phyloP scores from a whole-genome alignment of 305 asterid genomes.

The Caryopteris hybrid region DNA sequence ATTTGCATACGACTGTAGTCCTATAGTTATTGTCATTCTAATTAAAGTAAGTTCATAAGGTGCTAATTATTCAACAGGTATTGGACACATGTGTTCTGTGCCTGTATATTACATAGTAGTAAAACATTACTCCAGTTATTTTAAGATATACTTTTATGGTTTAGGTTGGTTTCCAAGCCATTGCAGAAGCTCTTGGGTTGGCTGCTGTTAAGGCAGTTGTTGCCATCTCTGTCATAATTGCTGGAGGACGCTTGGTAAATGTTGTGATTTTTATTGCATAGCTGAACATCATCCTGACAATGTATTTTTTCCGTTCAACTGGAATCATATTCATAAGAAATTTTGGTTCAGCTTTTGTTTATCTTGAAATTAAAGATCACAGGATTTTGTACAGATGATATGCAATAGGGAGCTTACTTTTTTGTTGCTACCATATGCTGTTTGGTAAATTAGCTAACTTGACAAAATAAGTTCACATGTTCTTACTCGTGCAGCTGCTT shows the following conservation, averaged over 20 bases:
- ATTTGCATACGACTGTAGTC: not conserved
- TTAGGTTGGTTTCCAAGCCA: slow-evolving; percentile 90
- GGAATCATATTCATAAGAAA: not conserved
- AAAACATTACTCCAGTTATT: slow-evolving; percentile 1
- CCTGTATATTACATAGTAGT: not conserved
- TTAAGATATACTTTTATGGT: slow-evolving; percentile 1
- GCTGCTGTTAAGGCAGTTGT: slow-evolving; percentile 95
- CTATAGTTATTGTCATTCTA: slow-evolving; percentile 3
- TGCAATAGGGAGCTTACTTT: slow-evolving; percentile 3
- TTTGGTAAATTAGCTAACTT: not conserved
- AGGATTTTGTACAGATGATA: too few species aligned
- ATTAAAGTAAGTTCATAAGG: slow-evolving; percentile 5
- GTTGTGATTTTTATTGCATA: slow-evolving; percentile 8
- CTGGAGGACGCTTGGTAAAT: slow-evolving; percentile 90
- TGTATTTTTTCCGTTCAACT: slow-evolving; percentile 5
- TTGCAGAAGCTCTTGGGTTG: slow-evolving; percentile 95
- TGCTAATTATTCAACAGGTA: not conserved
- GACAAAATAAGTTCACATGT: slow-evolving; percentile 6
- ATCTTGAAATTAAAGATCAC: not conserved
- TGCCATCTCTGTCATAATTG: slow-evolving; percentile 90
- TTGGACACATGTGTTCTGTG: not conserved
- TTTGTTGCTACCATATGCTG: slow-evolving; percentile 8
- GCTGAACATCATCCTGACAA: slow-evolving; percentile 10
- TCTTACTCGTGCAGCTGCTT: slow-evolving; percentile 56
- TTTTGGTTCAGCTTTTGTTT: not conserved